Evolutionary conservation across 1,284 basidiomycete species (phyloP), one percentile per base, ranked within the genome.

Genomic region (Paramarasmius palmivorus): DNA sequence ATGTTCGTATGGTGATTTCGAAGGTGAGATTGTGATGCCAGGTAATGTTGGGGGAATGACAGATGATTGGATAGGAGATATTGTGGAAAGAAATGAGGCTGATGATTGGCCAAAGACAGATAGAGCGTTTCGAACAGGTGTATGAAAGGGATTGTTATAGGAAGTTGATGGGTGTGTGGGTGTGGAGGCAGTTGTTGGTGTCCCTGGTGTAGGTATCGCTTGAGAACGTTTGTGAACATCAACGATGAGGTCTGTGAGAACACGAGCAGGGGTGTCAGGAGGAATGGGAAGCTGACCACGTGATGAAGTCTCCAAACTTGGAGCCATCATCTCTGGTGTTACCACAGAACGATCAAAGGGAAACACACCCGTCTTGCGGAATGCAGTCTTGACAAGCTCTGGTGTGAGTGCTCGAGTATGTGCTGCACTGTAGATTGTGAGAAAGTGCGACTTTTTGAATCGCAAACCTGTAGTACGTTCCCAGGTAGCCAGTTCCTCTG

Each of bases 301-400:
- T 59, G 15, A 50, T 53, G 49, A 64, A 3, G 48, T 50, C 23
- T 55, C 51, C 8, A 52, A 12, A 35, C 59, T 65, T 36, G 66
- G 67, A 14, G 62, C 66, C 55, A 69, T 62, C 62, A 63, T 67
- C 3, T 55, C 61, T 1, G 35, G 8, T 1, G 68, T 67, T 5
- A 76, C 56, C 4, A 68, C 64, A 53, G 60, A 39, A 0, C 55
- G 65, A 55, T 76, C 64, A 49, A 70, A 68, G 6, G 71, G 72
- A n/a, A 58, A 40, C 15, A 75, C 55, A 2, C 73, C 73, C 4
- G 73, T 75, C 50, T 65, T 69, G 7, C 37, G 9, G 50, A 74
- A 76, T 2, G 72, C 70, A 3, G 63, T 45, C 40, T 59, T 60
- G 56, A 75, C 69, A 22, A 63, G 65, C 14, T 58, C 53, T 1